Conservation (phyloP, 306 rosid genomes). For the Citrullus mucosospermus region DNA sequence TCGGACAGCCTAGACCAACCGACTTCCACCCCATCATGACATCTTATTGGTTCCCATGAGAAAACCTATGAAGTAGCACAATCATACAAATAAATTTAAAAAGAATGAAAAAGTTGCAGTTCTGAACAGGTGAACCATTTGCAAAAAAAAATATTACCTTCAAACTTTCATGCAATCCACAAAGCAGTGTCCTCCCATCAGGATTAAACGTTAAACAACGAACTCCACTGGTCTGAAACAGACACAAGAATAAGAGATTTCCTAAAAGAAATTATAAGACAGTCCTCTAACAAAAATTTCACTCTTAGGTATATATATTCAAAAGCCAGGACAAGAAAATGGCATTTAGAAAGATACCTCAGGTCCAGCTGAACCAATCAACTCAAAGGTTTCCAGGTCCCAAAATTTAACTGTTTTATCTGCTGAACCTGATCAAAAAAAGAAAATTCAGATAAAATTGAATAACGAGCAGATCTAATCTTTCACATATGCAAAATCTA, state of each 20-base stretch:
- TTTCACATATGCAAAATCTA: not conserved
- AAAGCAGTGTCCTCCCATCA: constrained; percentile 91
- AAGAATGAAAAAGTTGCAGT: not conserved
- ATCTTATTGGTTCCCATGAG: constrained; percentile 95
- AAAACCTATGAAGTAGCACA: constrained; percentile 45
- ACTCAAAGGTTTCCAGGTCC: constrained; percentile 99
- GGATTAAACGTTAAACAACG: constrained; percentile 86
- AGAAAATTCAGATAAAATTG: constrained; percentile 3
- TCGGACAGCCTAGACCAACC: constrained; percentile 97
- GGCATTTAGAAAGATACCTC: constrained; percentile 50
- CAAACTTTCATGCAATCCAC: constrained; percentile 96
- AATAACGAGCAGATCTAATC: not conserved
- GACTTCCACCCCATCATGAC: constrained; percentile 84
- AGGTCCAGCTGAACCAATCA: constrained; percentile 96
- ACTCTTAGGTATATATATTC: constrained; percentile 7
- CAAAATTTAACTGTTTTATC: constrained; percentile 97
- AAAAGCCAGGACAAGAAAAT: constrained; percentile 10
- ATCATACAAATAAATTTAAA: not conserved
- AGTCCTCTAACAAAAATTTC: not conserved
- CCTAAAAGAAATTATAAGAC: not conserved
- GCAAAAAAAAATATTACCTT: constrained; percentile 31
- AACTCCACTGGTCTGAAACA: constrained; percentile 76
- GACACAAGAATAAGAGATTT: constrained; percentile 4
- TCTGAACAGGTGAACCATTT: constrained; percentile 1
- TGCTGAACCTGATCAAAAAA: constrained; percentile 57